These are phyloP conservation scores for Macrolepiota dolichaula DNA, from an alignment of 768 basidiomycete genomes.

Conservation along the genomic window DNA sequence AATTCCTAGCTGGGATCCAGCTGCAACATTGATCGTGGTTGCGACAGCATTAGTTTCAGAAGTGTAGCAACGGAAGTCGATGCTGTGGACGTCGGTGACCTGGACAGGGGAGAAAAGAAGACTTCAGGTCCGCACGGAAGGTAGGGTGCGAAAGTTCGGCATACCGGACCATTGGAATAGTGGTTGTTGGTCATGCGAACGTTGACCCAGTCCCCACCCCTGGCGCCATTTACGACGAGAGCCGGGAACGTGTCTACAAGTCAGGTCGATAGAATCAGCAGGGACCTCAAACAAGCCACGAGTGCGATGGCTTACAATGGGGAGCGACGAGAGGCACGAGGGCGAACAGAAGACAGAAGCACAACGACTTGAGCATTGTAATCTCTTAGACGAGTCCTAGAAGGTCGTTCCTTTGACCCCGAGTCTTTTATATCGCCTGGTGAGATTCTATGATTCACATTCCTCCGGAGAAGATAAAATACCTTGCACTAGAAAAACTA, in stretches of 20 bases:
- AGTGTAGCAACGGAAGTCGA: constrained; percentile 46
- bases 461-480: not conserved
- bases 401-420: not conserved
- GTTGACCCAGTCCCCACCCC: constrained; percentile 36
- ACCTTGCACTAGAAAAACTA: not conserved
- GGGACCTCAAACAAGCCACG: not conserved
- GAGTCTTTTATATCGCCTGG: not conserved
- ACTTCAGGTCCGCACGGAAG: not conserved
- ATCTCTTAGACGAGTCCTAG: not conserved
- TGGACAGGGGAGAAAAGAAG: constrained; percentile 7
- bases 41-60: constrained; percentile 35
- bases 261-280: constrained; percentile 17
- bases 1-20: constrained; percentile 42
- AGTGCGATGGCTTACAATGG: constrained; percentile 22
- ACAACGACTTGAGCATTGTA: not conserved
- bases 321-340: constrained; percentile 20
- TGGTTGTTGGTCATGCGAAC: constrained; percentile 46
- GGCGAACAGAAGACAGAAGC: constrained; percentile 15
- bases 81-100: constrained; percentile 44
- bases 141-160: not conserved
- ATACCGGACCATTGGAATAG: constrained; percentile 33
- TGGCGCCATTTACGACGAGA: constrained; percentile 36
- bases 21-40: constrained; percentile 39
- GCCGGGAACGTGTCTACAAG: constrained; percentile 36
- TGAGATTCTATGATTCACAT: not conserved